Conservation (phyloP, 305 asterid genomes). For the Plantago coronopus region DNA sequence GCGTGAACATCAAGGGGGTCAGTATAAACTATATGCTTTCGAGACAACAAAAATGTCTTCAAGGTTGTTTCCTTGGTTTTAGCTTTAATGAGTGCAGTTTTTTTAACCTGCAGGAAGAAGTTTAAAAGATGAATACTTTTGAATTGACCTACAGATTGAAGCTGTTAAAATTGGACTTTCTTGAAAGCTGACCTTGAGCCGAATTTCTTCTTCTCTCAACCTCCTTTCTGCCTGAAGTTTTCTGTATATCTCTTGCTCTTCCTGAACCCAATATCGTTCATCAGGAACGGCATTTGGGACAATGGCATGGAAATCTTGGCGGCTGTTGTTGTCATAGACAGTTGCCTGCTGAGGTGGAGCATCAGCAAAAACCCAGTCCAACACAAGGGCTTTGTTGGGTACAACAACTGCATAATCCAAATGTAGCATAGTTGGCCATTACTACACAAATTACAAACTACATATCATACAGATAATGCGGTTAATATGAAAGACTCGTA, state of each 20-base stretch:
- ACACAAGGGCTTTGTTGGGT: constrained; percentile 66
- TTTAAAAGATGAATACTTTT: constrained; percentile 18
- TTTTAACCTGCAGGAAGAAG: constrained; percentile 60
- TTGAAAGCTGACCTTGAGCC: constrained; percentile 63
- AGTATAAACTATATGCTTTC: constrained; percentile 84
- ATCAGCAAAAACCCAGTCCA: constrained; percentile 98
- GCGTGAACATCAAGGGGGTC: constrained; percentile 89
- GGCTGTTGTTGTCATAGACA: constrained; percentile 65
- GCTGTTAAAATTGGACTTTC: constrained; percentile 19
- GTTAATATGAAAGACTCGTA: too few relatives aligned
- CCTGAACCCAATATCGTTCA: constrained; percentile 74
- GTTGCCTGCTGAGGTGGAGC: constrained; percentile 75
- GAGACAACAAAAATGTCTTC: constrained; percentile 78
- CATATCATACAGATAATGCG: neutral
- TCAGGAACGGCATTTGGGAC: constrained; percentile 50
- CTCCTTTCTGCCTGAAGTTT: constrained; percentile 72
- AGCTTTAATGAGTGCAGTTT: constrained; percentile 64
- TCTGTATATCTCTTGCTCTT: constrained; percentile 54
- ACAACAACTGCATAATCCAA: constrained; percentile 64
- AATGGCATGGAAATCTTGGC: constrained; percentile 78
- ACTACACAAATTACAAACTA: too few relatives aligned
- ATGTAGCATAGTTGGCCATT: constrained; percentile 23
- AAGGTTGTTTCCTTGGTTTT: constrained; percentile 73
- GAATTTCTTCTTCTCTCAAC: constrained; percentile 63
- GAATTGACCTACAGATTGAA: constrained; percentile 11